Evolutionary conservation across 768 basidiomycete species (phyloP), one percentile per base, ranked within the genome.

Genomic region (Daedaleopsis sinensis): DNA sequence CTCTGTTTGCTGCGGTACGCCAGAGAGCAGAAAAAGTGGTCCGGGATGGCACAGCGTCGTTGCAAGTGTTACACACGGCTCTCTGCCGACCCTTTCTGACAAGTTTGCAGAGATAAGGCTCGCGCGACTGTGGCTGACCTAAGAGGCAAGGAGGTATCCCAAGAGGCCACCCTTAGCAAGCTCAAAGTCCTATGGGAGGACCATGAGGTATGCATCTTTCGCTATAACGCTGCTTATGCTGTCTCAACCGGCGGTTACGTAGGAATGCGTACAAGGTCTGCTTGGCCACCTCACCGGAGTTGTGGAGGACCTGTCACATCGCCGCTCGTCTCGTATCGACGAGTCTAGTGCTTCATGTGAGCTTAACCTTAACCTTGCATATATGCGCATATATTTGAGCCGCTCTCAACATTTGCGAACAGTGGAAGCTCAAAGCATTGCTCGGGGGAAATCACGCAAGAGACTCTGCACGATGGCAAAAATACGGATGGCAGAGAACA

Each of bases 401-500:
- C 27, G 32, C 7, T 32, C 8, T 16, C 16, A 9, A 10, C 19
- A 24, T 10, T 6, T 21, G n/a, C 23, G n/a, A 19, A 18, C 48
- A 80, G 79, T 72, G 23, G 71, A 74, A 66, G 42, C 57, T 11
- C 78, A 78, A 27, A 60, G 68, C 15, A 48, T 49, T 18, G 77
- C 64, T 18, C 74, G 74, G 61, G 72, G 70, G 35, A 70, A 67
- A 36, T 78, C 76, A 5, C 73, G 79, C 52, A 70, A 68, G 55
- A 67, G 70, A 19, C 62, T 78, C 8, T 68, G 79, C 61, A 68
- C 69, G 52, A 65, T 67, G 43, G 73, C 75, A 36, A 74, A 74
- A 58, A 57, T 59, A 4, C 70, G 66, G 32, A 71, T 78, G 4
- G 75, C 79, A 21, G 74, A 79, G 46, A 71, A 71, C 32, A 65